Percentiles rank a stretch among this genome's conserved stretches.
These are phyloP conservation scores for Arctium lappa DNA, from an alignment of 129 eudicot genomes.

Conservation along the genomic window DNA sequence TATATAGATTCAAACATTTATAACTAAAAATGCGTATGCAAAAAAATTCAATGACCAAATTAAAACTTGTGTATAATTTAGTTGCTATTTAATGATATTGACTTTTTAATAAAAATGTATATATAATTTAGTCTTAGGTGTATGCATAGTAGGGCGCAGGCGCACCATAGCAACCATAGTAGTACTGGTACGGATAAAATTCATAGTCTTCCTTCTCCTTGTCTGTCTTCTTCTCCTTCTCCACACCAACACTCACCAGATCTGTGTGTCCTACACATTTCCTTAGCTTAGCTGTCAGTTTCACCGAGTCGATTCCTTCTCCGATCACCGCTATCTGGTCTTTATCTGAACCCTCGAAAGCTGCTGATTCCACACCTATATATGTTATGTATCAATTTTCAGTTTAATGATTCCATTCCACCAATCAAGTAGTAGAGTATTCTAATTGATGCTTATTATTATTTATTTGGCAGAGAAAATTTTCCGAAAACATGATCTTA, in stretches of 20 bases:
- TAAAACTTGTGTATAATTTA: too few species aligned
- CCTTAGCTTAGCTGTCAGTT: slow-evolving; percentile 16
- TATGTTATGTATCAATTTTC: too few species aligned
- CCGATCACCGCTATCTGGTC: slow-evolving; percentile 37
- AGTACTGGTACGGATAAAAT: background rate
- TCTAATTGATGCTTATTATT: too few species aligned
- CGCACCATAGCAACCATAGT: background rate
- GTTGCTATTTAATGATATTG: too few species aligned
- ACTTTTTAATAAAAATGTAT: too few species aligned
- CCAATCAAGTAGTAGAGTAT: too few species aligned
- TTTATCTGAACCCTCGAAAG: slow-evolving; percentile 25
- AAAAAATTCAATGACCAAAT: too few species aligned
- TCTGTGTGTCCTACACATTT: slow-evolving; percentile 29
- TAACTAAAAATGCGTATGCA: too few species aligned
- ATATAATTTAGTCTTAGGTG: background rate
- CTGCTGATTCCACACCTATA: slow-evolving; percentile 36
- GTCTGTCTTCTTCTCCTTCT: slow-evolving; percentile 3
- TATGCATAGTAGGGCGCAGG: slow-evolving; percentile 3
- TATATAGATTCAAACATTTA: too few species aligned
- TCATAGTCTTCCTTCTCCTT: slow-evolving; percentile 5
- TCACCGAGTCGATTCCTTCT: slow-evolving; percentile 32
- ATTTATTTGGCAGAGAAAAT: too few species aligned
- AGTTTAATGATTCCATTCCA: too few species aligned
- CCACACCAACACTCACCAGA: slow-evolving; percentile 27
- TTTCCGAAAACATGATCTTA: slow-evolving; percentile 7